Conservation (phyloP, 164 flowering plant species). For the Tetracentron sinense region DNA sequence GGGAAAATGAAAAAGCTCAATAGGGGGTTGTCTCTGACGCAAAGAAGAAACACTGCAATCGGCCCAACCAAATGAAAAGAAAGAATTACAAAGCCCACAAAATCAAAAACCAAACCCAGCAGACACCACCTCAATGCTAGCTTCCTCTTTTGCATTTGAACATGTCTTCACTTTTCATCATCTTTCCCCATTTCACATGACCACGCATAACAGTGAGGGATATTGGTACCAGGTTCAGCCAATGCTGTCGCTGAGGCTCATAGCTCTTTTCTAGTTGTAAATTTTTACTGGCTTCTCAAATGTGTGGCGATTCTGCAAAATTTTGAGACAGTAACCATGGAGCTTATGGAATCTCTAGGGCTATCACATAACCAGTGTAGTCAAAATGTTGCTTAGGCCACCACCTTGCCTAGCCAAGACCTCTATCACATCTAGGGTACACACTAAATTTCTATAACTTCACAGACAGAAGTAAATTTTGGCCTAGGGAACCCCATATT, state of each 20-base stretch:
- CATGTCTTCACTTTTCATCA: not conserved
- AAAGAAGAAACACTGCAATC: conserved; percentile 4
- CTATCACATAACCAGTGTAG: too few species aligned
- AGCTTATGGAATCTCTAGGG: too few species aligned
- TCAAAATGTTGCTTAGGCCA: too few species aligned
- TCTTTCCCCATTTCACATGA: not conserved
- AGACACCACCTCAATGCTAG: not conserved
- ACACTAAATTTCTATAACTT: too few species aligned
- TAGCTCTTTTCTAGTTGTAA: conserved; percentile 35
- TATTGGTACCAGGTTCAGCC: conserved; percentile 4
- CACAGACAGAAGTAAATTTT: not conserved
- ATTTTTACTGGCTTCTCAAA: conserved; percentile 58
- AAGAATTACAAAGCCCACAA: conserved; percentile 24
- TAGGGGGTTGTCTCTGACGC: not conserved
- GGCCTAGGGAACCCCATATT: too few species aligned
- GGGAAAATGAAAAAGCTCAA: not conserved
- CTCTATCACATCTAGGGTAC: too few species aligned
- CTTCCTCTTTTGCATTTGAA: not conserved
- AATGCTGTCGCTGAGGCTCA: not conserved
- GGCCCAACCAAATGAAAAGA: conserved; percentile 13
- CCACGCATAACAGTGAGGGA: conserved; percentile 14
- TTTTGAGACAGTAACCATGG: not conserved
- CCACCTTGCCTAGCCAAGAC: too few species aligned
- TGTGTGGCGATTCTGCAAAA: conserved; percentile 52
- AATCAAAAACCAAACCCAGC: conserved; percentile 16